Evolutionary conservation across 441 rosid species (phyloP).

Genomic region (Kokia cookei): DNA sequence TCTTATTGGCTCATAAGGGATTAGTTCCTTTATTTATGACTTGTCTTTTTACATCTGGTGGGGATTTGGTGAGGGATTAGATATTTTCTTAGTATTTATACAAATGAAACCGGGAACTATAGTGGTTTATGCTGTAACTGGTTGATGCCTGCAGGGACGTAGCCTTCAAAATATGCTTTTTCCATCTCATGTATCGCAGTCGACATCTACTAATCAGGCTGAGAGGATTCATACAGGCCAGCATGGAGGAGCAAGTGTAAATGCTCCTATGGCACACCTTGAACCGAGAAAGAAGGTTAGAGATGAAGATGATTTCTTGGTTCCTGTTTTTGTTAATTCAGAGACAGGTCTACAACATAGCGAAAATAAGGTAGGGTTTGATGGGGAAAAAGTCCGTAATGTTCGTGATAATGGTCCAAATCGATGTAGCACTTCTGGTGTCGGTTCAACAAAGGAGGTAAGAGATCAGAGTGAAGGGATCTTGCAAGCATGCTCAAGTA

Average conservation of each 20-base stretch:
- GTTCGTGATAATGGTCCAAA: constrained; percentile 10
- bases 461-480: constrained; percentile 21
- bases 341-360: constrained; percentile 23
- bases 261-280: constrained; percentile 20
- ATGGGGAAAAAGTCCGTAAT: constrained; percentile 24
- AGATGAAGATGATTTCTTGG: constrained; percentile 72
- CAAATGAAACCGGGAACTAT: not conserved
- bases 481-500: constrained; percentile 17
- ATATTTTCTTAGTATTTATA: not conserved
- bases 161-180: constrained; percentile 28
- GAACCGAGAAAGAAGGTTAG: constrained; percentile 40
- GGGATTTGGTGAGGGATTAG: not conserved
- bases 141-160: constrained; percentile 34
- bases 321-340: constrained; percentile 57
- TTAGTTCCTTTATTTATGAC: not conserved
- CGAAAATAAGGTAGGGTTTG: constrained; percentile 24
- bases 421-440: constrained; percentile 14
- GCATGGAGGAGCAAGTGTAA: constrained; percentile 30
- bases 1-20: not conserved
- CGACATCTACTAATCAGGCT: constrained; percentile 19
- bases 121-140: not conserved
- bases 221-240: constrained; percentile 32
- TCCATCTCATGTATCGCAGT: constrained; percentile 26
- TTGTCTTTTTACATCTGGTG: not conserved
- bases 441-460: constrained; percentile 20